These are phyloP conservation scores for Microcos paniculata DNA, from an alignment of 345 rosid genomes.

Conservation along the genomic window DNA sequence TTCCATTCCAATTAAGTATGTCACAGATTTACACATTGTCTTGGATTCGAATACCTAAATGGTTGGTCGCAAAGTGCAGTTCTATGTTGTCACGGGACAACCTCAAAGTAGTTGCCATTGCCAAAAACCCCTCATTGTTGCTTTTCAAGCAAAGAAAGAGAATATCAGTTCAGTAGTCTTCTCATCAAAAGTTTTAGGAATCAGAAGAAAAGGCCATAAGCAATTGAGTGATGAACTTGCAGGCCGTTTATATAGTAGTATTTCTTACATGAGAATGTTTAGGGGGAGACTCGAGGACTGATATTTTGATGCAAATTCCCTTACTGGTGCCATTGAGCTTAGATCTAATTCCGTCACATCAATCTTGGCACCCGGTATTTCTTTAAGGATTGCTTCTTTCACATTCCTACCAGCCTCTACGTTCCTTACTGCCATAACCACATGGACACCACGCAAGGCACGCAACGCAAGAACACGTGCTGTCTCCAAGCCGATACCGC, in stretches of 20 bases:
- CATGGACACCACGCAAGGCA: slow-evolving; percentile 73
- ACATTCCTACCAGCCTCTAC: slow-evolving; percentile 51
- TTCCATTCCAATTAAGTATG: neutral
- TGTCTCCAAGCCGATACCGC: slow-evolving; percentile 75
- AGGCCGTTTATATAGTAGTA: neutral
- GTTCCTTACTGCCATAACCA: slow-evolving; percentile 69
- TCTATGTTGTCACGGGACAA: slow-evolving; percentile 51
- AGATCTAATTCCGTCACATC: slow-evolving; percentile 81
- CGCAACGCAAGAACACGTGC: slow-evolving; percentile 67
- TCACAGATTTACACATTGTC: neutral
- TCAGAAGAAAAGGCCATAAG: neutral
- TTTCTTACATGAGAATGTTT: slow-evolving; percentile 52
- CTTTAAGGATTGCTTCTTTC: slow-evolving; percentile 52
- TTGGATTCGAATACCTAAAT: slow-evolving; percentile 37
- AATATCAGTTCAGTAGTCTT: too few species aligned
- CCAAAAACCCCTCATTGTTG: slow-evolving; percentile 52
- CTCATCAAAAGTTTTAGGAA: too few species aligned
- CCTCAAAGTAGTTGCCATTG: slow-evolving; percentile 33
- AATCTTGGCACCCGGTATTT: slow-evolving; percentile 54
- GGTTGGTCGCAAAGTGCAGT: slow-evolving; percentile 53
- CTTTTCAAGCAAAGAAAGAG: slow-evolving; percentile 25
- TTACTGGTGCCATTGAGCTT: slow-evolving; percentile 61
- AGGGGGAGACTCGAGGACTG: slow-evolving; percentile 40
- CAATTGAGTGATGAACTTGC: slow-evolving; percentile 5
- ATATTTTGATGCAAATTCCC: slow-evolving; percentile 50